Evolutionary conservation across 441 rosid genomes (phyloP).

Genomic region (Adansonia grandidieri): DNA sequence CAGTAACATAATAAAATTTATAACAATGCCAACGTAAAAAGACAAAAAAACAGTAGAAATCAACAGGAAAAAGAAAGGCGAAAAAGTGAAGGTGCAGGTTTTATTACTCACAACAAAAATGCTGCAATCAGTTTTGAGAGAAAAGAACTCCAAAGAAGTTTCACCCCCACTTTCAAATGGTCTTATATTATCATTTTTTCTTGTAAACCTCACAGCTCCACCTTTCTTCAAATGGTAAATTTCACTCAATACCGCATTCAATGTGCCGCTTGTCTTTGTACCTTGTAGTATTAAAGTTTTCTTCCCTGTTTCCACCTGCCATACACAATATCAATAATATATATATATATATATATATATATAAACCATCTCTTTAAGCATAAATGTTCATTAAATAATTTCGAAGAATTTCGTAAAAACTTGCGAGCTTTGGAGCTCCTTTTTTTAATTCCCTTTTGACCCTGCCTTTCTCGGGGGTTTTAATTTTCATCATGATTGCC

Average conservation of each 20-base stretch:
- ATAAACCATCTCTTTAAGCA: background rate
- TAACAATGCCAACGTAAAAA: background rate
- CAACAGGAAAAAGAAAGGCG: background rate
- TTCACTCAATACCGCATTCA: slow-evolving; percentile 70
- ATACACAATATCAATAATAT: background rate
- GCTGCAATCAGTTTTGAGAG: slow-evolving; percentile 90
- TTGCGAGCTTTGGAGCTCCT: slow-evolving; percentile 77
- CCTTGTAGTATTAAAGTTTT: slow-evolving; percentile 92
- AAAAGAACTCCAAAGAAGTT: slow-evolving; percentile 88
- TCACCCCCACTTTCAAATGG: slow-evolving; percentile 96
- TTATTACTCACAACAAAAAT: slow-evolving; percentile 69
- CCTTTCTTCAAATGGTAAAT: slow-evolving; percentile 76
- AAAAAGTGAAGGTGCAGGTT: background rate
- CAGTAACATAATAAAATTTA: background rate
- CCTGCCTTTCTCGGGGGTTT: slow-evolving; percentile 56
- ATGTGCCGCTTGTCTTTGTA: slow-evolving; percentile 71
- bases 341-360: no score
- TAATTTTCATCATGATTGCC: slow-evolving; percentile 54
- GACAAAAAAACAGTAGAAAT: background rate
- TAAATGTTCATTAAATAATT: background rate
- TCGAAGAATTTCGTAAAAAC: slow-evolving; percentile 8
- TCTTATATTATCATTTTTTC: slow-evolving; percentile 86
- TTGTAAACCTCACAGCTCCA: slow-evolving; percentile 68
- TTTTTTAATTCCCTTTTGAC: slow-evolving; percentile 69
- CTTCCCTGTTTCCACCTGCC: slow-evolving; percentile 87